Evolutionary conservation across 306 rosid genomes (phyloP).

Genomic region (Dicorynia guianensis): DNA sequence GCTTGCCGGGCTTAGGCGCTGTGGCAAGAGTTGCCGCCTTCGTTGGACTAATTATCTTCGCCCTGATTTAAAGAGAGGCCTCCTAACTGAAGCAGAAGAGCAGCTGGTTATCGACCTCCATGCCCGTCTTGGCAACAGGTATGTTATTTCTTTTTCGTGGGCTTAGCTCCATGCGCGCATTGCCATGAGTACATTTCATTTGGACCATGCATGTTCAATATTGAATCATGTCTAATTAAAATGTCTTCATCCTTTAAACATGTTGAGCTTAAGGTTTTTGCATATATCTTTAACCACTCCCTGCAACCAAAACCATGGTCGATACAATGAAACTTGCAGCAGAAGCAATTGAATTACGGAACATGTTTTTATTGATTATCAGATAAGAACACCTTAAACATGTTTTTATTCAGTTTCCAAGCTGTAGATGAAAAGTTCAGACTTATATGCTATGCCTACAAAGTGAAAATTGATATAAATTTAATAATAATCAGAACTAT

Average conservation of each 20-base stretch:
- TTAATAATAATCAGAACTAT: not conserved
- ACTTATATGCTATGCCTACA: not conserved
- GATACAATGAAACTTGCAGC: constrained; percentile 10
- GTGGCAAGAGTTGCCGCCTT: constrained; percentile 95
- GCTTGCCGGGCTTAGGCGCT: constrained; percentile 89
- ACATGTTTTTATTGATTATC: not conserved
- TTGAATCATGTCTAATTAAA: too few relatives aligned
- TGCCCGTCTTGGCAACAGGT: constrained; percentile 96
- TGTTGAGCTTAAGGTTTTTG: not conserved
- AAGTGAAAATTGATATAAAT: not conserved
- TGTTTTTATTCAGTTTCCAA: not conserved
- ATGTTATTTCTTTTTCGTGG: not conserved
- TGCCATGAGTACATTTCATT: not conserved
- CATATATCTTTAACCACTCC: not conserved
- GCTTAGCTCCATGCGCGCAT: not conserved
- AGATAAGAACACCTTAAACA: not conserved
- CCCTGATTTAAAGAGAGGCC: constrained; percentile 90
- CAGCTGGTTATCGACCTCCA: constrained; percentile 89
- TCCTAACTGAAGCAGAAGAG: constrained; percentile 76
- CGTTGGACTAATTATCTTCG: constrained; percentile 99
- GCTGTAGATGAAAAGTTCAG: constrained; percentile 1
- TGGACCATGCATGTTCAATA: too few relatives aligned
- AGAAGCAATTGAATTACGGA: constrained; percentile 11
- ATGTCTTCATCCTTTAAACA: too few relatives aligned
- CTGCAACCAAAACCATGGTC: constrained; percentile 4